These are phyloP conservation scores for Paracoccidioides lutzii DNA, from an alignment of 2,329 filamentous ascomycete genomes.

Conservation along the genomic window DNA sequence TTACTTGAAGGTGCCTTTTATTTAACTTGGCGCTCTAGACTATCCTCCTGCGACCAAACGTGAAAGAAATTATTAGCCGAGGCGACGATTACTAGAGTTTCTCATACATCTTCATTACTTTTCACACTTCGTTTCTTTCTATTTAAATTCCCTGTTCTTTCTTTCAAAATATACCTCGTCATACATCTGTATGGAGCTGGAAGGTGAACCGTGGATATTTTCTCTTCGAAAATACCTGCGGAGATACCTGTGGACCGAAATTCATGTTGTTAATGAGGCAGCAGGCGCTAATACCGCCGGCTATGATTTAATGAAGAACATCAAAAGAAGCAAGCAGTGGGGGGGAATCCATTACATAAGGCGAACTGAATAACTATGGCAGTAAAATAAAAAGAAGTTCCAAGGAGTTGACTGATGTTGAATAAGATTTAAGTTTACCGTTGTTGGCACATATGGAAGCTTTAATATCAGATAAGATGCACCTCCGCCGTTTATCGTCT, in stretches of 20 bases:
- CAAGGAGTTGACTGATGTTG: too few relatives aligned
- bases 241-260: too few relatives aligned
- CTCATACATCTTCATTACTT: neutral
- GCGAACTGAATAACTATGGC: neutral
- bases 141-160: too few relatives aligned
- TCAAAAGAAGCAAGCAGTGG: neutral
- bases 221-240: neutral
- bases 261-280: too few relatives aligned
- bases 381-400: too few relatives aligned
- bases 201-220: neutral
- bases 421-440: too few relatives aligned
- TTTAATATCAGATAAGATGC: too few relatives aligned
- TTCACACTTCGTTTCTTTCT: neutral
- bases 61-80: constrained; percentile 78
- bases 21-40: constrained; percentile 40
- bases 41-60: constrained; percentile 61
- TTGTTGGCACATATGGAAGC: too few relatives aligned
- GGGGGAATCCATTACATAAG: neutral
- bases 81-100: constrained; percentile 63
- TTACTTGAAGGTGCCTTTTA: neutral
- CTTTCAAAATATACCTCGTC: neutral
- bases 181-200: neutral
- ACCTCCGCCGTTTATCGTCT: too few relatives aligned
- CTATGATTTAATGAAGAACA: neutral
- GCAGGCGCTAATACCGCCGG: too few relatives aligned